A percentile compares a stretch with the other conserved stretches of the same genome.
Conservation (phyloP, 495 filamentous ascomycete species). For the Symbiotaphrina buchneri region DNA sequence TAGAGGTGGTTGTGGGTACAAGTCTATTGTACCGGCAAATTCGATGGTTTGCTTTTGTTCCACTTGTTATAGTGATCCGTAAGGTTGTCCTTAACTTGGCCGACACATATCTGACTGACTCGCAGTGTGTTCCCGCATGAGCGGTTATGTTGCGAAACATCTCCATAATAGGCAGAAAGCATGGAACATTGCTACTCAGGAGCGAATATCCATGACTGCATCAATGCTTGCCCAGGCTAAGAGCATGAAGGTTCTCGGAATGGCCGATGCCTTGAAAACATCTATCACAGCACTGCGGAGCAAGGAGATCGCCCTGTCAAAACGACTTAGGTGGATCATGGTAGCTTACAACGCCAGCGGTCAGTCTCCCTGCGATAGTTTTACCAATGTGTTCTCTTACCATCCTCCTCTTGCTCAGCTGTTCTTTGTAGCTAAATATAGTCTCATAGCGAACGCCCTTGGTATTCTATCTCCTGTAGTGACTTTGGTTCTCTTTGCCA, state of each 20-base stretch:
- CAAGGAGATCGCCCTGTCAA: background rate
- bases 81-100: background rate
- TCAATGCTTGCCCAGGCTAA: background rate
- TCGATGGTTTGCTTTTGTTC: background rate
- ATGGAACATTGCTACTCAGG: background rate
- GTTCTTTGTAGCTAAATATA: no score
- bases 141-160: background rate
- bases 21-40: background rate
- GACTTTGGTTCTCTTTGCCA: constrained; percentile 8
- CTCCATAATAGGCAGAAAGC: background rate
- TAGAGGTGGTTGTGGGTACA: background rate
- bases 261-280: background rate
- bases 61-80: background rate
- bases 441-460: no score
- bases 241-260: background rate
- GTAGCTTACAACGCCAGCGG: background rate
- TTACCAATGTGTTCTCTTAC: no score
- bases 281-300: background rate
- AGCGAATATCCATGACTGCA: background rate
- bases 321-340: background rate
- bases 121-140: background rate
- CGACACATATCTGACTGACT: background rate
- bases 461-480: background rate
- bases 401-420: no score
- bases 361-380: constrained; percentile 2